Percentiles rank a stretch among this genome's conserved stretches.
Evolutionary conservation across 2,329 filamentous ascomycete genomes (phyloP).

Genomic region (Hypomyces perniciosus): DNA sequence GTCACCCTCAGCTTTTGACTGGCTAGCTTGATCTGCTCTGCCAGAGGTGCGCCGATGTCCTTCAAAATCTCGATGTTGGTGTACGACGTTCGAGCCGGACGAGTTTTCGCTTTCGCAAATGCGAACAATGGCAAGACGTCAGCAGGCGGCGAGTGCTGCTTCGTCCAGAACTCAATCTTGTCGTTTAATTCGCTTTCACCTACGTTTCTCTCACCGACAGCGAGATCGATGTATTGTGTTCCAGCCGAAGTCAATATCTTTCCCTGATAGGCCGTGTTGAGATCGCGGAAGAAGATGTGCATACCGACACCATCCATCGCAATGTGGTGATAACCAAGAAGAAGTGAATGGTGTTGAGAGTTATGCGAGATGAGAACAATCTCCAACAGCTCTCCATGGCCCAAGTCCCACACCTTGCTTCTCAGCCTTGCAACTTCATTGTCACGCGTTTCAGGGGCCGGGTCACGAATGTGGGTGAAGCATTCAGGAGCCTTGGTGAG

Average conservation of each 20-base stretch:
- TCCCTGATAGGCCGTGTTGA: slow-evolving; percentile 38
- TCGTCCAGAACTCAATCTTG: background rate
- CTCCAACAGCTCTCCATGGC: slow-evolving; percentile 26
- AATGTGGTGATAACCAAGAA: slow-evolving; percentile 45
- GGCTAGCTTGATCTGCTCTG: slow-evolving; percentile 11
- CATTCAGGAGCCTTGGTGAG: background rate
- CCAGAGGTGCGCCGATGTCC: slow-evolving; percentile 1
- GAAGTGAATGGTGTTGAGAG: slow-evolving; percentile 30
- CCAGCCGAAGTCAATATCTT: slow-evolving; percentile 4
- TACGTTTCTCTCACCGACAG: background rate
- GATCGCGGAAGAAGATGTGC: slow-evolving; percentile 37
- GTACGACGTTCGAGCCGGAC: background rate
- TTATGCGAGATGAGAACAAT: slow-evolving; percentile 29
- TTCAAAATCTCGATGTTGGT: background rate
- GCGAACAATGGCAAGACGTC: background rate
- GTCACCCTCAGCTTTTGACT: slow-evolving; percentile 17
- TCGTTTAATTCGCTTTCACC: background rate
- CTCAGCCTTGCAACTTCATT: slow-evolving; percentile 17
- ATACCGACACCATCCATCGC: slow-evolving; percentile 43
- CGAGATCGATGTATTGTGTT: background rate
- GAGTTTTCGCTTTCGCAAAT: background rate
- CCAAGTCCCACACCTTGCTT: slow-evolving; percentile 31
- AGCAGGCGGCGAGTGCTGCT: background rate
- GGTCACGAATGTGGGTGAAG: slow-evolving; percentile 1
- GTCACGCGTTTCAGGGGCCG: slow-evolving; percentile 14